Evolutionary conservation across 2,329 filamentous ascomycete species (phyloP).

Genomic region (Curvularia spicifera): DNA sequence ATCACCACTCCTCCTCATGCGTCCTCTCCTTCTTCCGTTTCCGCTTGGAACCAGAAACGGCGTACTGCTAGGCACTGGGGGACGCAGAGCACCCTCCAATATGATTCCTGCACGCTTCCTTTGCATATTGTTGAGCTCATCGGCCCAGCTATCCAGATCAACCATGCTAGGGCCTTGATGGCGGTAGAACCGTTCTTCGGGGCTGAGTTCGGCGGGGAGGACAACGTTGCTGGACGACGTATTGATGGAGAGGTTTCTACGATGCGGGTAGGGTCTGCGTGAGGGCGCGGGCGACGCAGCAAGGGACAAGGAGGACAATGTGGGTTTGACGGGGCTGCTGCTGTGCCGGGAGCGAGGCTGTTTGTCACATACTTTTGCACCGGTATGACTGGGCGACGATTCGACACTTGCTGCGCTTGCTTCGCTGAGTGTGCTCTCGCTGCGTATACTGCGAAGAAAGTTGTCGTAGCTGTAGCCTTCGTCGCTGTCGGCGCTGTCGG

Average conservation of each 20-base stretch:
- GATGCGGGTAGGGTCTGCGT: background rate
- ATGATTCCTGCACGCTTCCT: slow-evolving; percentile 5
- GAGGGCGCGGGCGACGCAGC: background rate
- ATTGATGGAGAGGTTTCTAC: background rate
- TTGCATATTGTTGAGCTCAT: slow-evolving; percentile 18
- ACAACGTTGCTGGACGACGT: background rate
- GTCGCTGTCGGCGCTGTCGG: slow-evolving; percentile 8
- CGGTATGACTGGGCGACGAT: background rate
- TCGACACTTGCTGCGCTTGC: background rate
- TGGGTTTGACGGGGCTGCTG: background rate
- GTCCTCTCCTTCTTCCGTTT: too few relatives aligned
- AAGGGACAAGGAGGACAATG: background rate
- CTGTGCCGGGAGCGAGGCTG: background rate
- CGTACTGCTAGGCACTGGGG: too few relatives aligned
- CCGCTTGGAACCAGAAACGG: too few relatives aligned
- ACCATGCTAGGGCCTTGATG: slow-evolving; percentile 10
- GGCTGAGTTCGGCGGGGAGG: background rate
- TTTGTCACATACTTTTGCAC: too few relatives aligned
- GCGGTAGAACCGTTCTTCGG: background rate
- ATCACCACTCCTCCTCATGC: background rate
- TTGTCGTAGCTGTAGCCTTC: slow-evolving; percentile 16
- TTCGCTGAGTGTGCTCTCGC: background rate
- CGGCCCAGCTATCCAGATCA: slow-evolving; percentile 15
- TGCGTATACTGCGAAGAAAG: slow-evolving; percentile 4
- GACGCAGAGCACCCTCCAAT: background rate